Conservation (phyloP, 352 stramenopile species). For the Plasmopara halstedii region DNA sequence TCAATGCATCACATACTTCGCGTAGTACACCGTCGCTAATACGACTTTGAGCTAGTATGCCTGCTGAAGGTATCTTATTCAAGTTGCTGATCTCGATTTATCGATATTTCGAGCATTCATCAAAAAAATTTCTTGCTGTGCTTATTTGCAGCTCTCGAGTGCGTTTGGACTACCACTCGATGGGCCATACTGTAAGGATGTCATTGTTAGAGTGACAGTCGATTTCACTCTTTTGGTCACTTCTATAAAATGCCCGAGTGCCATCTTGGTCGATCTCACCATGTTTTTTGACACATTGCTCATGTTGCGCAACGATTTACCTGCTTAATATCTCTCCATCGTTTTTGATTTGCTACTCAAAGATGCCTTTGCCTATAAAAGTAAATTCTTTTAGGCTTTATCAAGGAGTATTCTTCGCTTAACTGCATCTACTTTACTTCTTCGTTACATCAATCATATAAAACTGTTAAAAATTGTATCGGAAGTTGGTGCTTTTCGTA, state of each 20-base stretch:
- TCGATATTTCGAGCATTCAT: constrained; percentile 51
- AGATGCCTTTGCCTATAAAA: too few relatives aligned
- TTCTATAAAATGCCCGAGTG: constrained; percentile 30
- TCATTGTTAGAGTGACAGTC: constrained; percentile 30
- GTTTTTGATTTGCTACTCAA: too few relatives aligned
- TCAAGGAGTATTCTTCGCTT: too few relatives aligned
- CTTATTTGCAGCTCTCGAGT: constrained; percentile 61
- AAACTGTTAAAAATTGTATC: too few relatives aligned
- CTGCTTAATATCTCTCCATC: too few relatives aligned
- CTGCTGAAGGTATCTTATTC: background rate
- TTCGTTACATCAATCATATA: too few relatives aligned
- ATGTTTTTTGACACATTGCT: too few relatives aligned
- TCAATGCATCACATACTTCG: constrained; percentile 77
- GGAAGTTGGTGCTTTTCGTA: too few relatives aligned
- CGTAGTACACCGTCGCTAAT: constrained; percentile 57
- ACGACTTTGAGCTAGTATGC: constrained; percentile 39
- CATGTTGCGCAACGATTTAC: too few relatives aligned
- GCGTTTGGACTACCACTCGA: constrained; percentile 65
- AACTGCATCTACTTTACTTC: too few relatives aligned
- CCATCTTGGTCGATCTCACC: too few relatives aligned
- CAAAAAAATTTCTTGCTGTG: constrained; percentile 31
- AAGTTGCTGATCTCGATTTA: constrained; percentile 5
- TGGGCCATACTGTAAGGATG: constrained; percentile 43
- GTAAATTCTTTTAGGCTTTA: too few relatives aligned
- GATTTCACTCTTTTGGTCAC: constrained; percentile 2